Evolutionary conservation across 1,284 basidiomycete species (phyloP).

Genomic region (Cryptococcus wingfieldii): DNA sequence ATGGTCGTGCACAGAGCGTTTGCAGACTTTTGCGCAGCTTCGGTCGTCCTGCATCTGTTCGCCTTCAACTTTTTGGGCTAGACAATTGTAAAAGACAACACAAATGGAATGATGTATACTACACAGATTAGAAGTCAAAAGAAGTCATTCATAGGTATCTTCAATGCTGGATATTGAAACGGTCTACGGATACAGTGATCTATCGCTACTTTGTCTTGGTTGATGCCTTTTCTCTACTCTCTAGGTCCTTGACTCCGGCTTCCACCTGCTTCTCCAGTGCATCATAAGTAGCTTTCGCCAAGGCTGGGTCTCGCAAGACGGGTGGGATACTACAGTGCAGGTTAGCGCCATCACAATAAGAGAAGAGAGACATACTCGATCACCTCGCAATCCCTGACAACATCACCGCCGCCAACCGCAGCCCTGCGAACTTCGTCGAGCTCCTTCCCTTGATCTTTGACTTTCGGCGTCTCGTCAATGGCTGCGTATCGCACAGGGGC

Average conservation of each 20-base stretch:
- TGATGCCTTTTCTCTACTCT: constrained; percentile 4
- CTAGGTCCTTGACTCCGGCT: constrained; percentile 23
- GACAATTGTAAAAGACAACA: neutral
- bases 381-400: constrained; percentile 42
- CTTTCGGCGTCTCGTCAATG: constrained; percentile 12
- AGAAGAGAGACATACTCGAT: constrained; percentile 33
- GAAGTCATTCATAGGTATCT: neutral
- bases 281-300: constrained; percentile 38
- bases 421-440: constrained; percentile 13
- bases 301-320: constrained; percentile 27
- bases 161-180: constrained; percentile 6
- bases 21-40: constrained; percentile 90
- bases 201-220: neutral
- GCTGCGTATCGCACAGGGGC: constrained; percentile 40
- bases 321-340: constrained; percentile 27
- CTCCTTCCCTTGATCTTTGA: constrained; percentile 15
- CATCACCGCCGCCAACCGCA: constrained; percentile 40
- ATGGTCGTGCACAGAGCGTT: constrained; percentile 66
- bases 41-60: constrained; percentile 94
- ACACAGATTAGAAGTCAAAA: too few species aligned
- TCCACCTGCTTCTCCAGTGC: constrained; percentile 39
- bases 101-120: neutral
- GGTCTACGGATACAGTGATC: neutral
- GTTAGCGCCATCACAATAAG: neutral
- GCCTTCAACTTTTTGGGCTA: constrained; percentile 93